Evolutionary conservation across 2,329 filamentous ascomycete species (phyloP), one percentile per base, ranked within the genome.

Genomic region (Nectriaceae sp.): DNA sequence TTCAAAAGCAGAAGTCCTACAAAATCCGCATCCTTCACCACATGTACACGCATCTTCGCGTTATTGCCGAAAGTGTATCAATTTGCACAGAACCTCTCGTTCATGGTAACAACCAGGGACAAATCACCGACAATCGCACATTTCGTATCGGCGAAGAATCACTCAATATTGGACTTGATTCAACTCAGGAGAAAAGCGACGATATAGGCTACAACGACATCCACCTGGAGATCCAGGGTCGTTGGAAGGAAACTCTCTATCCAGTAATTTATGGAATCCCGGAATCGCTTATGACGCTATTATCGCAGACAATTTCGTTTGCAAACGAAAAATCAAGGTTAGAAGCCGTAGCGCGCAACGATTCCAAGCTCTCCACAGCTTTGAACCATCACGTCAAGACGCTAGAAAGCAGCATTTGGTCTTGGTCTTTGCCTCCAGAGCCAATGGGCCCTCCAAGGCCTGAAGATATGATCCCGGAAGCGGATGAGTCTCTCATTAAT

Each of bases 201-300:
- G 71, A 74, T 4, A 56, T 70, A 38, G 73, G 71, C 0, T 72
- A 74, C 36, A 73, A 70, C 20, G 73, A 76, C 21, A 67, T 76
- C 0, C 73, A 75, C 24, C 65, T 75, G 6, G 66, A 74, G 41
- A 49, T 66, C 0, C 69, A 72, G 11, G 73, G 71, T 0, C 56
- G 61, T 0, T 75, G 69, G 63, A 64, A 68, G 1, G 61, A 65
- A 1, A 75, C 72, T 0, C 58, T 77, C 0, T 77, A 74, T 20
- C 70, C 71, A 0, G 68, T 73, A 19, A 75, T 76, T 2, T 76
- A 73, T 20, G 73, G 73, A 0, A 64, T 76, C 5, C 73, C 73
- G 0, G 73, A 76, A 40, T 61, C 68, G 0, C 65, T 70, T 19
- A 57, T 76, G 47, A 65, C 70, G 1, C 62, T 75, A 2, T 45